These are phyloP conservation scores for Fusarium poae DNA, from an alignment of 2,329 filamentous ascomycete genomes.

Conservation along the genomic window DNA sequence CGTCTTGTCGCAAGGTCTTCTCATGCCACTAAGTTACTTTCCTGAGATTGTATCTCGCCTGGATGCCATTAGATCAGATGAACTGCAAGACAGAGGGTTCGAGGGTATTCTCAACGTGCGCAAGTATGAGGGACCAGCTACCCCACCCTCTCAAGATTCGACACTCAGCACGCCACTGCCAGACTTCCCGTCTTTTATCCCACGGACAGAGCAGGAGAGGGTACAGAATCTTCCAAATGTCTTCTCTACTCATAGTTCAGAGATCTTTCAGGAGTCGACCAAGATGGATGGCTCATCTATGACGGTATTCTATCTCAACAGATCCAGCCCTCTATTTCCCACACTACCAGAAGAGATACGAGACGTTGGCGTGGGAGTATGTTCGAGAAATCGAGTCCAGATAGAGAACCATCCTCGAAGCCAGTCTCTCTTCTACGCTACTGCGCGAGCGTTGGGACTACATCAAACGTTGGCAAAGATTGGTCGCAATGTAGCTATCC, in stretches of 20 bases:
- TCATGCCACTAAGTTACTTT: conserved; percentile 39
- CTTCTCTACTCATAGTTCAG: conserved; percentile 32
- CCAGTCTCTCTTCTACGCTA: conserved; percentile 36
- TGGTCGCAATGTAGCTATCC: conserved; percentile 40
- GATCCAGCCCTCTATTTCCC: conserved; percentile 34
- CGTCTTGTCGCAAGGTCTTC: conserved; percentile 42
- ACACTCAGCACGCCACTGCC: conserved; percentile 8
- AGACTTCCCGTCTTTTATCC: conserved; percentile 41
- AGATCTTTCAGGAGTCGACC: conserved; percentile 54
- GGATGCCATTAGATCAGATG: background rate
- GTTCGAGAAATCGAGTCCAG: conserved; percentile 43
- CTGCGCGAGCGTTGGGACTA: conserved; percentile 23
- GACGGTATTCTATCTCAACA: conserved; percentile 54
- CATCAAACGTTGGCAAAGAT: conserved; percentile 22
- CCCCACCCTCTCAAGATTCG: background rate
- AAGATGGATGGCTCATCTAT: conserved; percentile 58
- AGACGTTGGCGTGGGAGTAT: conserved; percentile 35
- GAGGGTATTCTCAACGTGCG: conserved; percentile 37
- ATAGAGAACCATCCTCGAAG: conserved; percentile 25
- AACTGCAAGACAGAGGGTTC: conserved; percentile 32
- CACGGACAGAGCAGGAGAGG: conserved; percentile 44
- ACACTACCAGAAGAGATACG: conserved; percentile 32
- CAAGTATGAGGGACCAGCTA: conserved; percentile 37
- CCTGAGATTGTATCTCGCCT: conserved; percentile 28
- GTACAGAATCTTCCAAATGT: conserved; percentile 43